These are phyloP conservation scores for Talaromyces trachyspermus DNA, from an alignment of 495 filamentous ascomycete genomes.

Conservation along the genomic window DNA sequence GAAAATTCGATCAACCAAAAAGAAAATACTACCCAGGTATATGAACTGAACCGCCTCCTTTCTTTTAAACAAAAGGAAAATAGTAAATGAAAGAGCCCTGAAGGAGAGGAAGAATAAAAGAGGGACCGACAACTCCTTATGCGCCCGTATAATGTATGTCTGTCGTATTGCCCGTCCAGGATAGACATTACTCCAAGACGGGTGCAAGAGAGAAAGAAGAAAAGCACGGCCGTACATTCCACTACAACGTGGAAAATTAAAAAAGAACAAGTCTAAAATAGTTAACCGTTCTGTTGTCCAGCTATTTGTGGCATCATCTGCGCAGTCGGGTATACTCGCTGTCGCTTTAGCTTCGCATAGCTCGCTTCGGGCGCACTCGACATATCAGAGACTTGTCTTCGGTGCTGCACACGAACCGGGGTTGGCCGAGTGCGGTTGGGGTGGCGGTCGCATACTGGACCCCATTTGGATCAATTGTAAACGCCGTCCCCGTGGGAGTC, in stretches of 20 bases:
- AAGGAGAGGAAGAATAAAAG: too few species aligned
- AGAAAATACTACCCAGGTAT: not conserved
- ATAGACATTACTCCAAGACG: constrained; percentile 3
- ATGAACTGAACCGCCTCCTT: constrained; percentile 1
- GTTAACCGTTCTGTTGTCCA: constrained; percentile 6
- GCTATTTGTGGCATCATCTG: constrained; percentile 7
- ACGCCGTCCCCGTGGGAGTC: constrained; percentile 32
- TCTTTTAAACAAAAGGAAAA: constrained; percentile 2
- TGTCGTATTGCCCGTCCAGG: not conserved
- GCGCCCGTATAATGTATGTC: constrained; percentile 3
- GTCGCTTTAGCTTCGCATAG: constrained; percentile 53
- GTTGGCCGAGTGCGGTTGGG: constrained; percentile 41
- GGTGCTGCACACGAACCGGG: constrained; percentile 40
- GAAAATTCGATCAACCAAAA: not conserved
- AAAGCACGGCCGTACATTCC: not conserved
- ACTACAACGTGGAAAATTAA: constrained; percentile 1
- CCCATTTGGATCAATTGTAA: constrained; percentile 45
- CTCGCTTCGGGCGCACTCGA: constrained; percentile 46
- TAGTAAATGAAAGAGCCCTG: not conserved
- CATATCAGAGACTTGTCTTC: constrained; percentile 63
- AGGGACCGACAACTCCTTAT: constrained; percentile 1
- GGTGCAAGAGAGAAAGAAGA: not conserved
- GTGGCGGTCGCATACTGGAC: constrained; percentile 44
- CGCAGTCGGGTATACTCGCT: constrained; percentile 47
- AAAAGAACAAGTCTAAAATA: not conserved